Evolutionary conservation across 352 stramenopile genomes (phyloP).

Genomic region (Aphanomyces astaci): DNA sequence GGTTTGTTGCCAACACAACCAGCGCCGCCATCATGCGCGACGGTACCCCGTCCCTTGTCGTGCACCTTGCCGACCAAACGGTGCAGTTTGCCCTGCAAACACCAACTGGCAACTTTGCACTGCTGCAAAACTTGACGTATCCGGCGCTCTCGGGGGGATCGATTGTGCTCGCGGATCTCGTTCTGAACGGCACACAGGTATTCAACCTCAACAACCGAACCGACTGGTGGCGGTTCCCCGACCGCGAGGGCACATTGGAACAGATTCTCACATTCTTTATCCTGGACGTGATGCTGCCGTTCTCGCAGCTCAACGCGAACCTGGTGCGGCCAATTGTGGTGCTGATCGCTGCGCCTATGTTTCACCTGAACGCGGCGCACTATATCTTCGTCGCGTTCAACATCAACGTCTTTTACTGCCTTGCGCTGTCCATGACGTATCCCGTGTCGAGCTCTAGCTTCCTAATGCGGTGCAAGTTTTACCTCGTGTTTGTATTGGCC

Average conservation of each 20-base stretch:
- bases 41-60: neutral
- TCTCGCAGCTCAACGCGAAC: conserved; percentile 58
- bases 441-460: conserved; percentile 45
- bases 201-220: conserved; percentile 23
- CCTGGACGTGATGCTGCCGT: conserved; percentile 44
- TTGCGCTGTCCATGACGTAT: conserved; percentile 53
- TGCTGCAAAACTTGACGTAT: neutral
- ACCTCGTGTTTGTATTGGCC: conserved; percentile 54
- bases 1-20: neutral
- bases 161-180: conserved; percentile 14
- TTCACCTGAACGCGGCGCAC: conserved; percentile 68
- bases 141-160: neutral
- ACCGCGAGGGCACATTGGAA: conserved; percentile 44
- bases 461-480: conserved; percentile 68
- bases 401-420: conserved; percentile 55
- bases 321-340: conserved; percentile 55
- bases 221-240: conserved; percentile 52
- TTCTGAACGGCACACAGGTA: conserved; percentile 5
- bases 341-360: conserved; percentile 50
- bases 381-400: conserved; percentile 55
- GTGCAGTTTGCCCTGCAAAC: neutral
- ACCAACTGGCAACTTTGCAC: neutral
- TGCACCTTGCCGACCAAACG: neutral
- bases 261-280: conserved; percentile 38
- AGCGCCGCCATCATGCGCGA: neutral